Base-by-base conservation (phyloP, 257 asterid species). In the Voacanga thouarsii region DNA sequence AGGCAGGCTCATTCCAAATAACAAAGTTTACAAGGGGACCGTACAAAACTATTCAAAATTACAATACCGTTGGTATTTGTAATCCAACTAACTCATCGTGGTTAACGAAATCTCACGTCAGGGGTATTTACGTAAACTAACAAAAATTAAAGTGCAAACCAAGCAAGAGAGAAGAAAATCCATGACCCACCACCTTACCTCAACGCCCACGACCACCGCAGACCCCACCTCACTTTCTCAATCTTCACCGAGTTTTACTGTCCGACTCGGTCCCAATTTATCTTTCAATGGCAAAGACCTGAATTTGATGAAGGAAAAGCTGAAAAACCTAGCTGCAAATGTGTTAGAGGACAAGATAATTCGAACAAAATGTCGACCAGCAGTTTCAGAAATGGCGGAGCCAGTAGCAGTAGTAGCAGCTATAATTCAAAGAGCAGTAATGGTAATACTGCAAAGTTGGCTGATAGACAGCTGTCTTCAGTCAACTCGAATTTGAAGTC, bases 321-420 rank as follows among this genome's bases (percentile, higher is more conserved):
- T 41, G 75, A 68, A 67, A 67, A 12, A 15, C 30, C 21, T 59
- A 23, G 43, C 55, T 75, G 33, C 74, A 37, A 41, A 85, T 74
- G 77, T 43, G 71, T 26, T 15, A 63, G 18, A 44, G 64, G n/a
- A 18, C 12, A 43, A 41, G 66, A n/a, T 30, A 24, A 33, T 41
- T 39, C 23, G 14, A 65, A 24, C 72, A 56, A 57, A 80, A 92
- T 89, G 95, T 82, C 90, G 80, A 83, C 75, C 80, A 55, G 60
- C 41, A 80, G 77, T 80, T 80, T 56, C 81, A 85, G 92, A 82
- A 86, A 87, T 83, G 91, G 92, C 76, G 78, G 88, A 74, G 82
- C 70, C 18, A 75, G 87, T 18, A 82, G 75, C 71, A 41, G 75
- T 24, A 77, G 51, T 24, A 77, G 65, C 18, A 47, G 67, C 39